Evolutionary conservation across 1,139 yeast genomes (phyloP).

Genomic region (Scheffersomyces titani): DNA sequence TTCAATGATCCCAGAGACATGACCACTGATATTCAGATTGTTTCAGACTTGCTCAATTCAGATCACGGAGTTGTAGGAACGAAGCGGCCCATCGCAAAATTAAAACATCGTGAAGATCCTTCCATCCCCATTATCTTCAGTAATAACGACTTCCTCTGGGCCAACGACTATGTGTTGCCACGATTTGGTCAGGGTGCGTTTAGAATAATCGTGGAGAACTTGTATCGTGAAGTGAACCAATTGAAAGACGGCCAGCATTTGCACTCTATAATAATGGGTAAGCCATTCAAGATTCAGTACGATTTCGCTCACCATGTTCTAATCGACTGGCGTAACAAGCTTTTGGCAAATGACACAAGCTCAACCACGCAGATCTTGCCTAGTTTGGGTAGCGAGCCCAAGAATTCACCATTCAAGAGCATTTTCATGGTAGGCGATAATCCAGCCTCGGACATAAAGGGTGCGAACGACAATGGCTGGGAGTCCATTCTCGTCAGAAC

Average conservation of each 20-base stretch:
- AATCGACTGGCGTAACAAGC: slow-evolving; percentile 54
- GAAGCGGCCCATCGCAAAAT: slow-evolving; percentile 26
- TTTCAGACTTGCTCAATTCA: slow-evolving; percentile 70
- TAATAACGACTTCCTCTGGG: slow-evolving; percentile 88
- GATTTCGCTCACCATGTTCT: slow-evolving; percentile 79
- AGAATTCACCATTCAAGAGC: slow-evolving; percentile 45
- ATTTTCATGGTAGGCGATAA: slow-evolving; percentile 97
- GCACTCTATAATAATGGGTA: slow-evolving; percentile 70
- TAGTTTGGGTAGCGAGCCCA: slow-evolving; percentile 35
- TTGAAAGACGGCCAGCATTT: slow-evolving; percentile 42
- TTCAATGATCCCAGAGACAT: slow-evolving; percentile 92
- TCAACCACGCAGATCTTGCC: slow-evolving; percentile 33
- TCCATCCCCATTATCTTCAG: slow-evolving; percentile 81
- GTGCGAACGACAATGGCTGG: slow-evolving; percentile 91
- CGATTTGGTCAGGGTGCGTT: slow-evolving; percentile 95
- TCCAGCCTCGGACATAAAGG: slow-evolving; percentile 88
- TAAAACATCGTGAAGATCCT: slow-evolving; percentile 40
- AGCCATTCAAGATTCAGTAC: slow-evolving; percentile 79
- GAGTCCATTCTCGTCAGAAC: slow-evolving; percentile 78
- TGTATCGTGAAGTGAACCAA: slow-evolving; percentile 60
- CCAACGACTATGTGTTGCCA: slow-evolving; percentile 76
- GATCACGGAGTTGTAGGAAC: slow-evolving; percentile 70
- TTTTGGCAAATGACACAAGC: slow-evolving; percentile 21
- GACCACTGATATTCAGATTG: slow-evolving; percentile 82
- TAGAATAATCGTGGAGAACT: slow-evolving; percentile 60